Base-by-base conservation (phyloP, 2,329 filamentous ascomycete species). In the Nothophaeocryptopus gaeumannii region DNA sequence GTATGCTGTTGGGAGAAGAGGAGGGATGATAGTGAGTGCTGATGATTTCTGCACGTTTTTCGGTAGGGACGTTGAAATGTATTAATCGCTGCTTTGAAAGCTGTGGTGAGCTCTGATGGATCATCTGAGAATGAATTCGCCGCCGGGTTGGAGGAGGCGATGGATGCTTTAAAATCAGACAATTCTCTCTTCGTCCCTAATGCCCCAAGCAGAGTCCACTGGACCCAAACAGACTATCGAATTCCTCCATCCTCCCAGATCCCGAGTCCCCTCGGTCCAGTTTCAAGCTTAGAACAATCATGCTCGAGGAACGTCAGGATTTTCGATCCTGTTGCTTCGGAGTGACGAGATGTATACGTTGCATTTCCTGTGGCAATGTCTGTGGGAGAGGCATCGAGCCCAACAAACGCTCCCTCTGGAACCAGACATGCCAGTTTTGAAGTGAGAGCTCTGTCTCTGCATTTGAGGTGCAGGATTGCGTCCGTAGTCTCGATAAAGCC, bases 41-140 rank as follows among this genome's bases (percentile, higher is more conserved):
- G n/a, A n/a, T n/a, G n/a, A n/a, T n/a, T n/a, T n/a, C n/a, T n/a
- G n/a, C n/a, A n/a, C n/a, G n/a, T n/a, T n/a, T n/a, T n/a, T n/a
- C n/a, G n/a, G n/a, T n/a, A n/a, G n/a, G n/a, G n/a, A n/a, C n/a
- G n/a, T n/a, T n/a, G n/a, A n/a, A n/a, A n/a, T n/a, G n/a, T n/a
- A n/a, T n/a, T n/a, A n/a, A 85, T 70, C 1, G 77, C 77, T 13
- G 73, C 71, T 2, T 83, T 68, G 5, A 87, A 69, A 1, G 81
- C 80, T 0, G 79, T 73, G 26, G 79, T 75, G 55, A 85, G 78
- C 67, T 87, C 85, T 1, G 74, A 70, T 1, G 86, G 76, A 65
- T 88, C 88, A 15, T 85, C 85, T 39, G 83, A 88, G 86, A 9
- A 79, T 76, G 48, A 88, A 82, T 0, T 60, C 59, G 1, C 82